A percentile compares a stretch with the other conserved stretches of the same genome.
These are phyloP conservation scores for Sugiyamaella boreocaroliniensis DNA, from an alignment of 805 yeast species.

Conservation along the genomic window DNA sequence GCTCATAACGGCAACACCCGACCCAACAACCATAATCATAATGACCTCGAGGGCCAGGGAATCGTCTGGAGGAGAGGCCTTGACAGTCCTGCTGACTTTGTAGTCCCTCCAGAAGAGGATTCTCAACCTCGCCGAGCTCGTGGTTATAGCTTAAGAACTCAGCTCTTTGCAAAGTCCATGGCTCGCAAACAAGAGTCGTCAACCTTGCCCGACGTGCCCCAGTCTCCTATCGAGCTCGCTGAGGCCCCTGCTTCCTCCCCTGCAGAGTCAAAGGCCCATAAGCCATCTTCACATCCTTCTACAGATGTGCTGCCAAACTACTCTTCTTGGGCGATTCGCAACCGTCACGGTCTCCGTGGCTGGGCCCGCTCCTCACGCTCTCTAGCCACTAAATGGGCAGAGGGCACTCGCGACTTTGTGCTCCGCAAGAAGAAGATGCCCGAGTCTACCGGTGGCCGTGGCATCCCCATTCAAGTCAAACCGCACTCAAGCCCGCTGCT, in stretches of 20 bases:
- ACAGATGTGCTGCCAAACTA: constrained; percentile 22
- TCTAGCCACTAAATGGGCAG: not conserved
- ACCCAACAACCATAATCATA: not conserved
- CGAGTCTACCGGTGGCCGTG: constrained; percentile 63
- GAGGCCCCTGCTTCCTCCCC: not conserved
- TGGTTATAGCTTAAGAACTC: constrained; percentile 62
- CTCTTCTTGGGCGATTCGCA: constrained; percentile 22
- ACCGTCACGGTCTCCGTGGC: not conserved
- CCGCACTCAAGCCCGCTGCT: constrained; percentile 34
- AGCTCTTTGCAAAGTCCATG: constrained; percentile 45
- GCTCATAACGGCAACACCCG: not conserved
- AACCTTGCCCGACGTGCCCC: not conserved
- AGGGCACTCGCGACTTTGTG: constrained; percentile 21
- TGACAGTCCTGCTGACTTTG: not conserved
- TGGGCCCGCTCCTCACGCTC: not conserved
- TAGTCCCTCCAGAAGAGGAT: not conserved
- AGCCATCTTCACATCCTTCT: not conserved
- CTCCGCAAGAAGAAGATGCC: constrained; percentile 29
- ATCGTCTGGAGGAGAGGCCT: not conserved
- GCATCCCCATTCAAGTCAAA: constrained; percentile 57
- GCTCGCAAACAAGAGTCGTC: constrained; percentile 10
- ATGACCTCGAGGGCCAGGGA: not conserved
- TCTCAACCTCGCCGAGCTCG: constrained; percentile 26
- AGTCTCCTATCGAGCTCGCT: not conserved
- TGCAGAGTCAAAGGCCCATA: not conserved